phyloP scores from a whole-genome alignment of 2,329 filamentous ascomycete species.

The Ophiocordyceps camponoti-saundersi region DNA sequence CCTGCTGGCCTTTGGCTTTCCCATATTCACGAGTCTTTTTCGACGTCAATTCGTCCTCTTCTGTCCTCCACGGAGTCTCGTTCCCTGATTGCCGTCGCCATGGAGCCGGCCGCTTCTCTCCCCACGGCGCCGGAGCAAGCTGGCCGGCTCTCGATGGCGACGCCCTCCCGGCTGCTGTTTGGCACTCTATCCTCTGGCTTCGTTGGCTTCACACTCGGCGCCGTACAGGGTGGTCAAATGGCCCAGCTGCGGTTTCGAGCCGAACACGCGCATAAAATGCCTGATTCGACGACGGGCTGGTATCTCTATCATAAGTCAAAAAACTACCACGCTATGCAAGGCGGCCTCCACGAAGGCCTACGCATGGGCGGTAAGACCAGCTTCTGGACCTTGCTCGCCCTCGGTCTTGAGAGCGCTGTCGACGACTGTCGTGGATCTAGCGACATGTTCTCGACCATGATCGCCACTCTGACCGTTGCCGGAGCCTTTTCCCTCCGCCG shows the following conservation, averaged over 20 bases:
- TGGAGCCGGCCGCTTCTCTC: background rate
- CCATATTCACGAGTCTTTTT: too few relatives aligned
- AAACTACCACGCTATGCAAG: conserved; percentile 73
- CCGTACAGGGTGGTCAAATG: conserved; percentile 54
- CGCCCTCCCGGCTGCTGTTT: conserved; percentile 47
- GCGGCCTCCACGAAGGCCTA: conserved; percentile 62
- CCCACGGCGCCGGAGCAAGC: conserved; percentile 8
- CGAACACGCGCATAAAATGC: conserved; percentile 89
- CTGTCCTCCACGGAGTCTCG: background rate
- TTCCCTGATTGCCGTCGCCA: background rate
- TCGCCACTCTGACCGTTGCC: conserved; percentile 70
- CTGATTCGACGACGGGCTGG: conserved; percentile 70
- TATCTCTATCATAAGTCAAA: conserved; percentile 98
- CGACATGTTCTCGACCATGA: conserved; percentile 66
- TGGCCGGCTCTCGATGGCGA: conserved; percentile 44
- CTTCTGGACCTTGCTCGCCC: conserved; percentile 59
- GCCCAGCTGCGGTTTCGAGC: conserved; percentile 76
- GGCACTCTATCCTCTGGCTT: conserved; percentile 46
- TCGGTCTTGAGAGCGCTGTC: conserved; percentile 70
- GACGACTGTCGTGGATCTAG: conserved; percentile 42
- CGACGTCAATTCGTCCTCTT: background rate
- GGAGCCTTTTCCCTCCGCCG: conserved; percentile 78
- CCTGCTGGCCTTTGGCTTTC: too few relatives aligned
- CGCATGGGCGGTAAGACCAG: conserved; percentile 56
- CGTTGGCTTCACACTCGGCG: conserved; percentile 54